These are phyloP conservation scores for Hirsutella rhossiliensis DNA, from an alignment of 2,329 filamentous ascomycete species.

Conservation along the genomic window DNA sequence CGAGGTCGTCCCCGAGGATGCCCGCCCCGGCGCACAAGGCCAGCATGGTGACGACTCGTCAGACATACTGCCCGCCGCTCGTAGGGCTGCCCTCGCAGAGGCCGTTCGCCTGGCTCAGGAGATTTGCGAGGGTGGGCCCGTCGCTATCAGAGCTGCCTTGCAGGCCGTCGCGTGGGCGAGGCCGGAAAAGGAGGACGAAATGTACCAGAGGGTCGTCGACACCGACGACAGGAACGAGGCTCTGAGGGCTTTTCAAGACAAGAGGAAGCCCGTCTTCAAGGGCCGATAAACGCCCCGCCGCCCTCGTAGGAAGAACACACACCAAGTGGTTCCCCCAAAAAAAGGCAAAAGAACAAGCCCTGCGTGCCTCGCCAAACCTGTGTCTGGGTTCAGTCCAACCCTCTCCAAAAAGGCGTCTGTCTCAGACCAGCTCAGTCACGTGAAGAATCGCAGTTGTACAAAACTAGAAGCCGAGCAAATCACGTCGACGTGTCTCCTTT, in stretches of 20 bases:
- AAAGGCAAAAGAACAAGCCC: not conserved
- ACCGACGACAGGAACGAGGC: slow-evolving; percentile 87
- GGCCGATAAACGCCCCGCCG: slow-evolving; percentile 27
- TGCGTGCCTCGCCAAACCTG: too few species aligned
- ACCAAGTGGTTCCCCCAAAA: not conserved
- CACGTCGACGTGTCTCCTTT: too few species aligned
- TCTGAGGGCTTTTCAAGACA: slow-evolving; percentile 64
- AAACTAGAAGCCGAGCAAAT: too few species aligned
- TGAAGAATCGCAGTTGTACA: too few species aligned
- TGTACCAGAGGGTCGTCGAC: slow-evolving; percentile 71
- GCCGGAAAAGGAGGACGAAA: slow-evolving; percentile 72
- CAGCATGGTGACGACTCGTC: too few species aligned
- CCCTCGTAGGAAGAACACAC: not conserved
- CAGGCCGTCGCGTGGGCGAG: slow-evolving; percentile 62
- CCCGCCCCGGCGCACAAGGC: too few species aligned
- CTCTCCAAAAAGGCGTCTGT: too few species aligned
- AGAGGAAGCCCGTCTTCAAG: slow-evolving; percentile 47
- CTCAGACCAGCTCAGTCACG: too few species aligned
- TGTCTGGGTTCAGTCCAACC: too few species aligned
- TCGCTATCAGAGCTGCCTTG: slow-evolving; percentile 70
- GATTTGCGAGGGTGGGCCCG: slow-evolving; percentile 81
- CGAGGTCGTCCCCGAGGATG: slow-evolving; percentile 54
- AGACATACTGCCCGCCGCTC: slow-evolving; percentile 42
- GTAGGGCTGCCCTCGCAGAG: slow-evolving; percentile 59
- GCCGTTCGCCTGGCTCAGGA: slow-evolving; percentile 68